Evolutionary conservation across 108 stramenopile species (phyloP).

Genomic region (Cyclostephanos invisitatus): DNA sequence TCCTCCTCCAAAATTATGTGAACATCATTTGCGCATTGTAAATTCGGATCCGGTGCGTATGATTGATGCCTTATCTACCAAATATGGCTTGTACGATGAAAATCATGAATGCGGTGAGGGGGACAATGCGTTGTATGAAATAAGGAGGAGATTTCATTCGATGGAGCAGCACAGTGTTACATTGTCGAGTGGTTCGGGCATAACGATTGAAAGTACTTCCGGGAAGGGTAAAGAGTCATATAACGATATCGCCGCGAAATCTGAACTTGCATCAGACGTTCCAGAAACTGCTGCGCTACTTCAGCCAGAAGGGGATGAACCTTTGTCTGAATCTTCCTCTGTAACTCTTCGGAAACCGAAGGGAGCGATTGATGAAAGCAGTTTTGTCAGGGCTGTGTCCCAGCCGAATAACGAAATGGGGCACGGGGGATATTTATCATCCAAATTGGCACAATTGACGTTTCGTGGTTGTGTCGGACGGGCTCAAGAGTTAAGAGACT

Average conservation of each 20-base stretch:
- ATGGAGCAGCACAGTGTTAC: slow-evolving; percentile 49
- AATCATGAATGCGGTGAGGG: slow-evolving; percentile 14
- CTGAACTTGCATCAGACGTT: neutral
- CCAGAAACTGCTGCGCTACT: slow-evolving; percentile 31
- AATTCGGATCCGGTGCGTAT: slow-evolving; percentile 48
- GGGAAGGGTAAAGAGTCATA: slow-evolving; percentile 23
- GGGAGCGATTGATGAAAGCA: slow-evolving; percentile 59
- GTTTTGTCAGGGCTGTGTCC: slow-evolving; percentile 63
- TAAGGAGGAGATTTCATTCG: slow-evolving; percentile 82
- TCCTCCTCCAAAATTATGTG: slow-evolving; percentile 25
- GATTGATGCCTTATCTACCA: slow-evolving; percentile 35
- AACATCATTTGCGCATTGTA: slow-evolving; percentile 37
- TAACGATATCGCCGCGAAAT: neutral
- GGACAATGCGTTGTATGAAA: slow-evolving; percentile 63
- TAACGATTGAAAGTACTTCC: slow-evolving; percentile 33
- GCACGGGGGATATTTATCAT: slow-evolving; percentile 80
- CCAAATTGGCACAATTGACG: slow-evolving; percentile 58
- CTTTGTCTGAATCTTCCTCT: slow-evolving; percentile 4
- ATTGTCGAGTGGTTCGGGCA: slow-evolving; percentile 35
- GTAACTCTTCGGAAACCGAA: slow-evolving; percentile 44
- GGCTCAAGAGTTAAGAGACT: slow-evolving; percentile 29
- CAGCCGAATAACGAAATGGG: slow-evolving; percentile 62
- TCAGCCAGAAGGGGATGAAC: slow-evolving; percentile 20
- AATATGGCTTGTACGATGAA: slow-evolving; percentile 41
- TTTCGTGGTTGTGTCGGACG: slow-evolving; percentile 55